Evolutionary conservation across 352 stramenopile species (phyloP), one percentile per base, ranked within the genome.

Genomic region (Phytopythium oedochilum): DNA sequence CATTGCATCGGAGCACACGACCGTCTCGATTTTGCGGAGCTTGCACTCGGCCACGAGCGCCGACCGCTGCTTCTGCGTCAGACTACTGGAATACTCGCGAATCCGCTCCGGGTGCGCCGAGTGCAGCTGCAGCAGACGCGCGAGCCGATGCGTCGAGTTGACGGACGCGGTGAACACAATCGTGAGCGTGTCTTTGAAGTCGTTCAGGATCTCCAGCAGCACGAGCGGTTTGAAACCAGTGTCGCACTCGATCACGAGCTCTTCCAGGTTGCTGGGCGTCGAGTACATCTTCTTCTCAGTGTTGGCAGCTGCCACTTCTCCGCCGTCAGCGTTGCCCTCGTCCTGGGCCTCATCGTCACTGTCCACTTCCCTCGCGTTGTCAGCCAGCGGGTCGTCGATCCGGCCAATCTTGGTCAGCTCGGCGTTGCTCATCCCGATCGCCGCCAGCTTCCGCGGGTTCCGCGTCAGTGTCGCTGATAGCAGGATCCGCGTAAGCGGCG

Each of bases 391-490:
- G 29, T 89, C 77, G 46, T 86, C 70, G 44, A 83, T 70, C 42
- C 75, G 70, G 35, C 79, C 69, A 60, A 89, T 88, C 69, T 86
- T 94, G 47, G 97, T 97, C 57, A 98, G 70, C 59, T 98, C 94
- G 5, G 97, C 96, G 74, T 98, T 96, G 46, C 87, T 88, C 67
- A 99, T 91, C 25, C 88, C 84, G 34, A 99, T 93, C 2, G 89
- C 75, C 2, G 96, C 92, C 42, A 99, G 78, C 64, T 98, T 98
- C 52, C 96, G 83, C 44, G 97, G 96, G 82, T 99, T 97, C 23
- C 89, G 89, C 49, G 96, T 99, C 42, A 99, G 70, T 17, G 97
- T 99, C 22, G 97, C 97, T n/a, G 96, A 99, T 49, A 99, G 88
- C 32, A 99, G 70, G 31, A 99, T 83, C 54, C 98, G 91, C n/a